Percentiles rank a stretch among this genome's conserved stretches.
Conservation (phyloP, 768 basidiomycete species). For the Rhodotorula sphaerocarpa region DNA sequence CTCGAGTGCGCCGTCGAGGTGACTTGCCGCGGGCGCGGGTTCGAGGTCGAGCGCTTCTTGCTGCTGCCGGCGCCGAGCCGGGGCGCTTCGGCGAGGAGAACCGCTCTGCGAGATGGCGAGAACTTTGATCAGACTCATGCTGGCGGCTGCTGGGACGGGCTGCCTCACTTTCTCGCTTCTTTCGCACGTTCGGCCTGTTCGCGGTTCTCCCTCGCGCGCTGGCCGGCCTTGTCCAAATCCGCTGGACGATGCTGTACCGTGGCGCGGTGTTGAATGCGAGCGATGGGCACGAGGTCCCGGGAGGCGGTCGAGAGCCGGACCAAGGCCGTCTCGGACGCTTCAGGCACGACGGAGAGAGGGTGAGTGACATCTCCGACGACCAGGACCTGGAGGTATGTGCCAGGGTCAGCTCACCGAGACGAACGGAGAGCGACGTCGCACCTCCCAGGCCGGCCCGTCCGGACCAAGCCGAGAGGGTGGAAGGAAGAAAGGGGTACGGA, state of each 20-base stretch:
- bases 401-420: not conserved
- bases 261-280: constrained; percentile 13
- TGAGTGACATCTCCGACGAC: constrained; percentile 16
- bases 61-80: not conserved
- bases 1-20: not conserved
- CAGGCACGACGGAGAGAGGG: constrained; percentile 17
- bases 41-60: not conserved
- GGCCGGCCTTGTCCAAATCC: constrained; percentile 8
- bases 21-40: not conserved
- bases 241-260: not conserved
- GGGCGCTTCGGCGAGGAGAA: constrained; percentile 14
- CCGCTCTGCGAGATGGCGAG: constrained; percentile 20
- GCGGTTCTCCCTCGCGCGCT: constrained; percentile 7
- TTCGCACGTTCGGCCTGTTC: constrained; percentile 8
- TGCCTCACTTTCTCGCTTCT: too few species aligned
- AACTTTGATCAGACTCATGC: too few species aligned
- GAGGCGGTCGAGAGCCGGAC: not conserved
- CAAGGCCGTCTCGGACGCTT: constrained; percentile 17
- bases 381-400: not conserved
- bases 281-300: constrained; percentile 16
- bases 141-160: too few species aligned
- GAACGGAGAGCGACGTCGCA: too few species aligned
- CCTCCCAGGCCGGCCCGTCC: too few species aligned
- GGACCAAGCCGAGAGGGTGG: too few species aligned
- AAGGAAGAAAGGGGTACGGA: constrained; percentile 3